Evolutionary conservation across 495 filamentous ascomycete genomes (phyloP), one percentile per base, ranked within the genome.

Genomic region (Penicillium canescens): DNA sequence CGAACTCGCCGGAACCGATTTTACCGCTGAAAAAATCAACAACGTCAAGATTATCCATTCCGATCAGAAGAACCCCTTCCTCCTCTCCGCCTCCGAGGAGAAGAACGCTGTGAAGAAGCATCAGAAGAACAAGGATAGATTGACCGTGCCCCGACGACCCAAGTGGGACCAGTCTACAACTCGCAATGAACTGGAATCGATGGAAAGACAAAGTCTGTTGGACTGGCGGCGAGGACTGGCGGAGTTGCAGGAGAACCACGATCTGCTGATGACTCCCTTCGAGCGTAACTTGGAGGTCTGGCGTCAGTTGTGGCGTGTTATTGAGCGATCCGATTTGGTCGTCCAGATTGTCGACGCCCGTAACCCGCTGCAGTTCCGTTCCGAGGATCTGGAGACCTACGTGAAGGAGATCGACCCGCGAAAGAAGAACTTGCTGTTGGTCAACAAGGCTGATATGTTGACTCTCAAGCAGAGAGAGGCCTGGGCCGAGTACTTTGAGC

Each of bases 371-470:
- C 80, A 96, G 60, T 99, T 98, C 74, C 84, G 95, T 13, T 96
- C 86, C 10, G 93, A 96, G 65, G 95, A 98, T 74, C 70, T 99
- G 44, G 95, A 97, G 65, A 80, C 72, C 49, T 99, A 99, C 60
- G 94, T 98, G 42, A 91, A 94, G 75, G 91, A 96, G 69, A 88
- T 98, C 24, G 87, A 91, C 64, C 70, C 85, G 1, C 83, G 81
- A 64, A 99, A 99, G 79, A 81, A 89, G 58, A 99, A 99, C 68
- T 63, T 99, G 61, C 71, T 99, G 41, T 75, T 99, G 35, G 91
- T 99, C 49, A 99, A 99, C 76, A 99, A 99, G 81, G 93, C 95
- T 37, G 95, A 99, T 77, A 96, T 99, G 95, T 91, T 99, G 90
- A 94, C 91, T 13, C 69, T 84, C 48, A 83, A 85, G 60, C 95